Conservation (phyloP, 305 asterid genomes). For the Caryopteris hybrid region DNA sequence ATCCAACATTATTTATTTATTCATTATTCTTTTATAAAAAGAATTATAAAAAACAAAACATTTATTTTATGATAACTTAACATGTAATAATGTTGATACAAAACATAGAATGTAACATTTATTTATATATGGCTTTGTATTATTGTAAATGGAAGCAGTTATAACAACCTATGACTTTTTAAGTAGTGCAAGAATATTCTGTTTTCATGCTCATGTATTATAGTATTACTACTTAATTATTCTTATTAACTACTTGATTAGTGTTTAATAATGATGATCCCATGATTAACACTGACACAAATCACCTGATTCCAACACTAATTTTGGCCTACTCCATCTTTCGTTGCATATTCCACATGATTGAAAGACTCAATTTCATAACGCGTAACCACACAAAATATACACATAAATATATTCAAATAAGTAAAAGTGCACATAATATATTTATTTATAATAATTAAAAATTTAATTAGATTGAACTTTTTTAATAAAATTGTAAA, state of each 20-base stretch:
- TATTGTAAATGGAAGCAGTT: slow-evolving; percentile 7
- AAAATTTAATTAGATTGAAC: too few relatives aligned
- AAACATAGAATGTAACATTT: too few relatives aligned
- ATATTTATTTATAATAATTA: too few relatives aligned
- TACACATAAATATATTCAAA: too few relatives aligned
- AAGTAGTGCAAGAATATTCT: slow-evolving; percentile 13
- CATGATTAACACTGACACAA: slow-evolving; percentile 12
- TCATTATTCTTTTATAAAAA: too few relatives aligned
- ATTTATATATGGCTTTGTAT: not conserved
- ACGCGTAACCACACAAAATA: not conserved
- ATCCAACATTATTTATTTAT: too few relatives aligned
- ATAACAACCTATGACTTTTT: slow-evolving; percentile 9
- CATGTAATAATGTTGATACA: too few relatives aligned
- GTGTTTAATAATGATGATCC: not conserved
- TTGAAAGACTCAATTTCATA: not conserved
- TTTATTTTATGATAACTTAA: too few relatives aligned
- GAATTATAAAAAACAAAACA: too few relatives aligned
- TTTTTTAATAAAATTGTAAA: too few relatives aligned
- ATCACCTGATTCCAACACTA: slow-evolving; percentile 16
- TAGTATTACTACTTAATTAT: not conserved
- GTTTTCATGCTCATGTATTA: not conserved
- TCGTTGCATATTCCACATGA: slow-evolving; percentile 12
- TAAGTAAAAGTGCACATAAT: too few relatives aligned
- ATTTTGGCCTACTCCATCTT: slow-evolving; percentile 12
- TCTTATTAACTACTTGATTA: not conserved